A percentile compares a stretch with the other conserved stretches of the same genome.
Evolutionary conservation across 257 asterid genomes (phyloP).

Genomic region (Cinchona pubescens): DNA sequence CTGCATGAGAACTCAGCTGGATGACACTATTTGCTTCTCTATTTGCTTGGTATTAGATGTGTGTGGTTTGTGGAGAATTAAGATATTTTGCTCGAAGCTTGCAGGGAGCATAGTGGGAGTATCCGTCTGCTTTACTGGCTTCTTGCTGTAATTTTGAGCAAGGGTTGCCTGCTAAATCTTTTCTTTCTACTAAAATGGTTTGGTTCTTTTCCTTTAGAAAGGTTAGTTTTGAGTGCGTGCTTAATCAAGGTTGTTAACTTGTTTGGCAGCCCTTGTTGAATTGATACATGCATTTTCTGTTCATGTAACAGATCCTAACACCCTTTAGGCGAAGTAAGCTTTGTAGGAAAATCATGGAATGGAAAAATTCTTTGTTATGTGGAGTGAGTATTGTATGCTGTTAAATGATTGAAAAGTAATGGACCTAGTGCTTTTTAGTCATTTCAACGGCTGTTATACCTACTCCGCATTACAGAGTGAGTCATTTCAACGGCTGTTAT

Average conservation of each 20-base stretch:
- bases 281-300: not conserved
- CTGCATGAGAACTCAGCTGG: slow-evolving; percentile 82
- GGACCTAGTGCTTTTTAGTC: too few relatives aligned
- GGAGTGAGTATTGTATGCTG: too few relatives aligned
- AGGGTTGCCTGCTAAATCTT: not conserved
- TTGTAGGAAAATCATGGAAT: too few relatives aligned
- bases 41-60: not conserved
- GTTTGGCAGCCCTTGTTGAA: not conserved
- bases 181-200: not conserved
- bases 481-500: too few relatives aligned
- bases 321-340: not conserved
- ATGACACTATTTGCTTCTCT: slow-evolving; percentile 26
- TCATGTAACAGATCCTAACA: not conserved
- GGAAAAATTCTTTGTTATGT: too few relatives aligned
- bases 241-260: not conserved
- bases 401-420: too few relatives aligned
- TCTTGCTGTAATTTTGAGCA: not conserved
- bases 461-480: too few relatives aligned
- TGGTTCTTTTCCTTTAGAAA: not conserved
- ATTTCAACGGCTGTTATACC: too few relatives aligned
- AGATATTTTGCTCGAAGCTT: not conserved
- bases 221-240: not conserved
- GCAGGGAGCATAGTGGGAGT: not conserved
- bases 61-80: not conserved
- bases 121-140: not conserved